phyloP scores from a whole-genome alignment of 495 filamentous ascomycete genomes.

The Aspergillus sparsus region DNA sequence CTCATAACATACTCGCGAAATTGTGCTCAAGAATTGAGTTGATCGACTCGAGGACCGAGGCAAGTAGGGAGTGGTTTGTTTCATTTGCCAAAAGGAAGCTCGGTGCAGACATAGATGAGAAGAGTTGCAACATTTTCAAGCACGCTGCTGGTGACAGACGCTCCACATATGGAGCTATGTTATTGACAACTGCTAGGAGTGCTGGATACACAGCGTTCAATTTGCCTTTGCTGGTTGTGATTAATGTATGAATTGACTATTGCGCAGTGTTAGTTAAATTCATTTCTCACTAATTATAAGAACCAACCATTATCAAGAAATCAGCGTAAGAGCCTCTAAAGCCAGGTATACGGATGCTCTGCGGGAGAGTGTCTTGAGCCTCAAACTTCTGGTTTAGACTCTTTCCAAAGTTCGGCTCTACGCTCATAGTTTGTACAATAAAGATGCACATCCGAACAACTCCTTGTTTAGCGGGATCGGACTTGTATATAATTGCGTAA shows the following conservation, averaged over 20 bases:
- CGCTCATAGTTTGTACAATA: slow-evolving; percentile 91
- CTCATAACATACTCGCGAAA: slow-evolving; percentile 64
- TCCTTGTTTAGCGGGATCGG: slow-evolving; percentile 84
- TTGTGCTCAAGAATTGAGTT: slow-evolving; percentile 93
- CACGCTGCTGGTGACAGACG: slow-evolving; percentile 72
- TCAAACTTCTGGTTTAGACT: slow-evolving; percentile 89
- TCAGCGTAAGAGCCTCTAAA: slow-evolving; percentile 94
- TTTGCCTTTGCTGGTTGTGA: slow-evolving; percentile 89
- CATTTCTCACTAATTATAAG: not conserved
- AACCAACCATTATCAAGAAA: slow-evolving; percentile 76
- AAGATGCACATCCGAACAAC: slow-evolving; percentile 97
- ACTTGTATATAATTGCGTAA: slow-evolving; percentile 86
- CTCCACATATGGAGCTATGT: slow-evolving; percentile 82
- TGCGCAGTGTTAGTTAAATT: slow-evolving; percentile 21
- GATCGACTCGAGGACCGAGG: slow-evolving; percentile 83
- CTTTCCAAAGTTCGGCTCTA: slow-evolving; percentile 86
- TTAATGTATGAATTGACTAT: slow-evolving; percentile 88
- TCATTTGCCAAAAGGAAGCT: slow-evolving; percentile 96
- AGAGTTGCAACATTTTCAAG: slow-evolving; percentile 83
- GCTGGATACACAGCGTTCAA: slow-evolving; percentile 92
- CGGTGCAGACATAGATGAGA: slow-evolving; percentile 91
- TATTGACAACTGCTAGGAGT: slow-evolving; percentile 88
- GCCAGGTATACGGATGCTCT: slow-evolving; percentile 72
- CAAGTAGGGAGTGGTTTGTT: slow-evolving; percentile 79
- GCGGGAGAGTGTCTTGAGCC: slow-evolving; percentile 82